Percentiles rank a stretch among this genome's conserved stretches.
These are phyloP conservation scores for Ophiocordyceps sinensis DNA, from an alignment of 2,329 filamentous ascomycete genomes.

Conservation along the genomic window DNA sequence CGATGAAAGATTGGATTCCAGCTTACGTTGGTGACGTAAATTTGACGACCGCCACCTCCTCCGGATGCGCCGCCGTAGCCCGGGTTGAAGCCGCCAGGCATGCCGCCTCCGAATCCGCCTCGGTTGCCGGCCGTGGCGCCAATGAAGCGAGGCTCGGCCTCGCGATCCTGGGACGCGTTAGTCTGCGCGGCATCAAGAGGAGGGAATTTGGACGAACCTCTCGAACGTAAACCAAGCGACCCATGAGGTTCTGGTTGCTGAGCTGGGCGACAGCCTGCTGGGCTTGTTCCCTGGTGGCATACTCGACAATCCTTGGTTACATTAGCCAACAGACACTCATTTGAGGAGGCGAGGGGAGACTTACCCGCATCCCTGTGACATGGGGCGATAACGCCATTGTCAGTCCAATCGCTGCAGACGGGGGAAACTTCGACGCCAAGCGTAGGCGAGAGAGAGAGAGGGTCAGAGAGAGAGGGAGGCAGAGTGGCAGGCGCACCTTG, in stretches of 20 bases:
- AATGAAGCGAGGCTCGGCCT: slow-evolving; percentile 93
- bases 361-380: slow-evolving; percentile 93
- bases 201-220: slow-evolving; percentile 48
- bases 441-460: not conserved
- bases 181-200: not conserved
- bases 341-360: slow-evolving; percentile 21
- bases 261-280: slow-evolving; percentile 94
- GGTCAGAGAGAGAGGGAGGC: not conserved
- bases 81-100: slow-evolving; percentile 40
- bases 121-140: slow-evolving; percentile 51
- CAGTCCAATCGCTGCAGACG: not conserved
- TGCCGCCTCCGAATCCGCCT: slow-evolving; percentile 45
- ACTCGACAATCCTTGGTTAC: slow-evolving; percentile 86
- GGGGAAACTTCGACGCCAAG: not conserved
- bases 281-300: slow-evolving; percentile 97
- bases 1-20: slow-evolving; percentile 4
- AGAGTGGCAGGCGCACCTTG: slow-evolving; percentile 78
- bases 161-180: slow-evolving; percentile 57
- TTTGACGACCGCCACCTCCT: slow-evolving; percentile 53
- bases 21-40: slow-evolving; percentile 98
- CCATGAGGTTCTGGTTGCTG: slow-evolving; percentile 99
- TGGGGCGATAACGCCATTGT: not conserved
- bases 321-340: not conserved
- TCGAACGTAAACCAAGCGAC: slow-evolving; percentile 93
- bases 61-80: slow-evolving; percentile 34